Percentiles rank a stretch among this genome's conserved stretches.
phyloP scores from a whole-genome alignment of 805 yeast genomes.

The Candida morakotiae region DNA sequence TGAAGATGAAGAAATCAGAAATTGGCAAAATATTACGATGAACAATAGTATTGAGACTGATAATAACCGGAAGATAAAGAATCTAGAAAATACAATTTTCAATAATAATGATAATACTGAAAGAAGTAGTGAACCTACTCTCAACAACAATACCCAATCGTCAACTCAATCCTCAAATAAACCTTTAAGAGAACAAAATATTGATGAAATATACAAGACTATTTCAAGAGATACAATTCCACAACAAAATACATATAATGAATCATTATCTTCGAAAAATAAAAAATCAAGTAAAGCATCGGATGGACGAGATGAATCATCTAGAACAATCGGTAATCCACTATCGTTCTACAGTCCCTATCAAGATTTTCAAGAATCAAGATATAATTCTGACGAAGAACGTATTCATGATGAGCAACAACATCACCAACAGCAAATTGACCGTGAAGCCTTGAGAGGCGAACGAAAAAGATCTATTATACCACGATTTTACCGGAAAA shows the following conservation, averaged over 20 bases:
- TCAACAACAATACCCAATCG: too few relatives aligned
- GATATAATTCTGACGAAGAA: conserved; percentile 24
- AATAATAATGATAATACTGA: too few relatives aligned
- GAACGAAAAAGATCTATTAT: conserved; percentile 5
- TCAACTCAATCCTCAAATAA: too few relatives aligned
- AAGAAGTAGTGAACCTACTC: too few relatives aligned
- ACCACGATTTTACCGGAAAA: conserved; percentile 10
- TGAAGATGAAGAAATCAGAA: too few relatives aligned
- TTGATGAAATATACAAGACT: conserved; percentile 13
- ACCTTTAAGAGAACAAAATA: conserved; percentile 11
- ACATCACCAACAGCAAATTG: background rate
- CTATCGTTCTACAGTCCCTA: conserved; percentile 25
- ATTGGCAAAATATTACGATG: too few relatives aligned
- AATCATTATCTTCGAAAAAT: background rate
- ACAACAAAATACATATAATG: background rate
- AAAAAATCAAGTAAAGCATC: background rate
- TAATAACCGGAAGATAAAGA: too few relatives aligned
- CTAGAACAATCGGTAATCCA: conserved; percentile 27
- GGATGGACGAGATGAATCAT: conserved; percentile 11
- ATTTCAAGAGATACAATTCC: conserved; percentile 7
- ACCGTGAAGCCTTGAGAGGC: background rate
- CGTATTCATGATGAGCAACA: conserved; percentile 2
- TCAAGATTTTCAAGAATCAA: conserved; percentile 26
- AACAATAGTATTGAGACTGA: too few relatives aligned
- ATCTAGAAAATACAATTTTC: too few relatives aligned